Base-by-base conservation (phyloP, 441 rosid species). In the Bocquillonia castaneifolia region DNA sequence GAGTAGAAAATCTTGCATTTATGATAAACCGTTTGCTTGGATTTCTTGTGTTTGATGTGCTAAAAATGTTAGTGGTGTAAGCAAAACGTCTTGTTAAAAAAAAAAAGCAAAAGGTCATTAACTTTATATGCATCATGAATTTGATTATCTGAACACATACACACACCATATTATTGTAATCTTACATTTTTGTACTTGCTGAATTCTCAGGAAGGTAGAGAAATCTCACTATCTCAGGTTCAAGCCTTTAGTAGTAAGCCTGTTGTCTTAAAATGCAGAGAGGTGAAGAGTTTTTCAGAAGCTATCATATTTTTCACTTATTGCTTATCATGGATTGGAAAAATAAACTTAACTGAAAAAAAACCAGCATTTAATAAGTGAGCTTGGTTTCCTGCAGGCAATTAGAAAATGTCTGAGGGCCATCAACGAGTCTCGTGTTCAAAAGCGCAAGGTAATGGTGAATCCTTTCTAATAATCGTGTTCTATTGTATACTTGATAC, bases 341-440 rank as follows among this genome's bases (percentile, higher is more conserved):
- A 57, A 57, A 22, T 7, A 25, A 28, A 15, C 22, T 22, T 20
- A 29, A 42, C 42, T 31, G 25, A 12, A 36, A 65, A 52, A 40
- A 47, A 54, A 29, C 56, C 5, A 31, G 59, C 47, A 51, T 18
- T 17, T 59, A 60, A 59, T 48, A 60, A 29, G 64, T 25, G 67
- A 60, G 59, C 65, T 52, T 54, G 60, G 57, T 64, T 71, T 50
- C 66, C 68, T 72, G 73, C 86, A 96, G 98, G 85, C 93, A 51
- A 84, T 93, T 76, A 83, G 89, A 79, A 96, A 89, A 81, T 84
- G 92, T 72, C 79, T 80, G 32, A 88, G 99, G 83, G 98, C 97
- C 69, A 93, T 93, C 66, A 93, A 91, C 74, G 97, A 93, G 73
- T 91, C 99, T 74, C 96, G 97, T 60, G 91, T 96, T 36, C 92